Conservation (phyloP, 2,329 filamentous ascomycete species). For the Penicillium sp. region DNA sequence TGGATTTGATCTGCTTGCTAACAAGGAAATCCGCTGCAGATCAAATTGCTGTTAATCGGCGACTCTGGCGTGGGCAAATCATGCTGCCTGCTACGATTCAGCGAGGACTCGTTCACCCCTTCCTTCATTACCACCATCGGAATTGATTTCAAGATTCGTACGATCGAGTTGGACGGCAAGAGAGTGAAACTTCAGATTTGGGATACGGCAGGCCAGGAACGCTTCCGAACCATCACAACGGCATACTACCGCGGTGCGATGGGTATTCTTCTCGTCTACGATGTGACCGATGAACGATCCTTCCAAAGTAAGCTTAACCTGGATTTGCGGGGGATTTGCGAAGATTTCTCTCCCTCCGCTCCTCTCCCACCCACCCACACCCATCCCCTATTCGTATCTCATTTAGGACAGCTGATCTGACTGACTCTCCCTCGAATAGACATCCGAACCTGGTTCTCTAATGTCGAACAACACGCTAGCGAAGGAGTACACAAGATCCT, state of each 20-base stretch:
- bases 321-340: neutral
- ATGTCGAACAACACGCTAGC: constrained; percentile 96
- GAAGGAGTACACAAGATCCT: constrained; percentile 99
- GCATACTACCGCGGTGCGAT: constrained; percentile 98
- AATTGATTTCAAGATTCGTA: constrained; percentile 99
- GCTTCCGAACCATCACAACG: constrained; percentile 97
- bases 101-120: constrained; percentile 95
- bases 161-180: constrained; percentile 98
- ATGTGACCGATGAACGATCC: constrained; percentile 94
- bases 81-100: constrained; percentile 94
- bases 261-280: constrained; percentile 97
- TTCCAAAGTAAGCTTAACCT: constrained; percentile 78
- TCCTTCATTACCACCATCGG: constrained; percentile 99
- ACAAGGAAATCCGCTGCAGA: too few species aligned
- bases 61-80: constrained; percentile 97
- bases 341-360: too few species aligned
- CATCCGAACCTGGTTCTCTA: constrained; percentile 99
- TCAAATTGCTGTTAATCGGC: constrained; percentile 95
- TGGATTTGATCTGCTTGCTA: too few species aligned
- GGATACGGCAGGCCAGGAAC: constrained; percentile 98
- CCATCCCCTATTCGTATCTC: too few species aligned
- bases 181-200: constrained; percentile 99
- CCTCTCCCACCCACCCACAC: neutral
- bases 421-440: constrained; percentile 58
- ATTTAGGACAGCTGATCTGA: too few species aligned